Conservation (phyloP, 2,329 filamentous ascomycete genomes). For the Sarocladiaceae sp. region DNA sequence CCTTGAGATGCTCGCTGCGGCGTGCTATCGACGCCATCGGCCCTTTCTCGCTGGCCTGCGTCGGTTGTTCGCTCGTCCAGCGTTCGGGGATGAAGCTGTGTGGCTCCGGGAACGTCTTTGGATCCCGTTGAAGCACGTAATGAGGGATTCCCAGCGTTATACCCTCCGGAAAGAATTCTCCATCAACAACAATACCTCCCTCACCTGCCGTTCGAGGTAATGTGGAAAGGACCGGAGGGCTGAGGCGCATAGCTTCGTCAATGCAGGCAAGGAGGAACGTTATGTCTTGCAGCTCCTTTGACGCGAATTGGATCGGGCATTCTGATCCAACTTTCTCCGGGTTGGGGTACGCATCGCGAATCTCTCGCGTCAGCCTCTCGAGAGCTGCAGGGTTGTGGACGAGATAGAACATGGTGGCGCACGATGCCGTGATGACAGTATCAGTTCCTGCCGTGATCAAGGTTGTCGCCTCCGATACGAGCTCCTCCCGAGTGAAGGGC, state of each 20-base stretch:
- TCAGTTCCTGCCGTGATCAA: constrained; percentile 14
- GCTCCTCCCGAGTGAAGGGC: constrained; percentile 11
- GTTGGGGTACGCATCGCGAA: constrained; percentile 11
- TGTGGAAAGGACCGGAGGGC: constrained; percentile 11
- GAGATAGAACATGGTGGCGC: constrained; percentile 12
- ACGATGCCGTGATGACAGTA: constrained; percentile 11
- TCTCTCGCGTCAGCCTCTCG: constrained; percentile 10
- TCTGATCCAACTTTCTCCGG: neutral
- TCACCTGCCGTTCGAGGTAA: constrained; percentile 10
- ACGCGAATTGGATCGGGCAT: constrained; percentile 13
- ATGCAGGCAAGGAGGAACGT: constrained; percentile 13
- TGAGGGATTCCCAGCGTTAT: constrained; percentile 13
- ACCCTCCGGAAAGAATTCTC: constrained; percentile 13
- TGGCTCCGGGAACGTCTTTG: constrained; percentile 12
- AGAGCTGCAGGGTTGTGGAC: constrained; percentile 11
- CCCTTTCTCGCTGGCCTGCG: neutral
- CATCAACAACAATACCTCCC: constrained; percentile 12
- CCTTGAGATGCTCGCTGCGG: neutral
- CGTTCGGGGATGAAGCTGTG: constrained; percentile 11
- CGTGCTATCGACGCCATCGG: neutral
- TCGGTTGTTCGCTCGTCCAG: constrained; percentile 11
- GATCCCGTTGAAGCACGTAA: constrained; percentile 12
- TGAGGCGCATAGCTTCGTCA: constrained; percentile 14
- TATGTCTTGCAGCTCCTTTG: constrained; percentile 9
- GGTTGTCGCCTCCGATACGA: constrained; percentile 12